Base-by-base conservation (phyloP, 192 early-diverging fungal genomes). In the Coemansia sp. region DNA sequence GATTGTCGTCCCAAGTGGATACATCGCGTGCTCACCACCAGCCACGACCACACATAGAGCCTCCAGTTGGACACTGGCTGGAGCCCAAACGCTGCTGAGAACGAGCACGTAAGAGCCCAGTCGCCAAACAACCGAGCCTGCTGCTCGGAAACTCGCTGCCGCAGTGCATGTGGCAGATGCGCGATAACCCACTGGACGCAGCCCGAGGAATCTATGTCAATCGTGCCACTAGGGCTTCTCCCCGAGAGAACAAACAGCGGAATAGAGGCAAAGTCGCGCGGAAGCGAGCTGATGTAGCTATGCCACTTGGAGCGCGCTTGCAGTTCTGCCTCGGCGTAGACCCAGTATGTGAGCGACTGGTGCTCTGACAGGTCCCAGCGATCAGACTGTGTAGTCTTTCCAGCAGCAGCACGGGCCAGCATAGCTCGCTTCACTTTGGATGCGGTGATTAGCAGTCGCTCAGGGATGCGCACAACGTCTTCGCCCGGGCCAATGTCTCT, bases 31-130 rank as follows among this genome's bases (percentile, higher is more conserved):
- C 60, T 76, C 6, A 73, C 79, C 1, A 68, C 73, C 36, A 76
- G 64, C 79, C 79, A 81, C 28, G 79, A 66, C 79, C 79, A 81
- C 6, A 75, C 79, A 37, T 73, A 81, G 0, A 39, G 63, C 11
- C 73, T 55, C 73, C 73, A 76, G 37, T 53, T 56, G 3, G 35
- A 36, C 39, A 57, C 33, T 13, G 37, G 65, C 52, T 5, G 10
- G 6, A 42, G 18, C 1, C 60, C 53, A 21, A 39, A 10, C 25
- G 14, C 23, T 3, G 56, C 61, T 5, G 64, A 25, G 7, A 37
- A 59, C 13, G 45, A n/a, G 0, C 47, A 16, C 21, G 70, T 81
- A 36, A 20, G 33, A 3, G 58, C 14, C 73, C 73, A 76, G 64
- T 76, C 73, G 10, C 28, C 34, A 42, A 68, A 64, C 31, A 81